Base-by-base conservation (phyloP, 495 filamentous ascomycete species). In the Friedmanniomyces endolithicus region DNA sequence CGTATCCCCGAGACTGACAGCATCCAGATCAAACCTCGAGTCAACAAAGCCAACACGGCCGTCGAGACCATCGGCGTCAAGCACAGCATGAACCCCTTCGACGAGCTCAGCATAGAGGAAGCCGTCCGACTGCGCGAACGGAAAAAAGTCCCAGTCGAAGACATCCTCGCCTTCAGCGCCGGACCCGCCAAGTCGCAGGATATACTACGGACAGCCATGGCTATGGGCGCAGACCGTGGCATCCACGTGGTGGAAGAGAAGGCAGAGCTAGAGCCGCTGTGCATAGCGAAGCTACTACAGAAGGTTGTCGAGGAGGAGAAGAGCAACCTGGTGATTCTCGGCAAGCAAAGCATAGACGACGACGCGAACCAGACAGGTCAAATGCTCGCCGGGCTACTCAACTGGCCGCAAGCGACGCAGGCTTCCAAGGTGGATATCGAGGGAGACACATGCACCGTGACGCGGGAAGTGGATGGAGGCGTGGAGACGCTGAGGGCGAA, bases 71-170 rank as follows among this genome's bases (percentile, higher is more conserved):
- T 78, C 45, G 85, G 85, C 62, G 88, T 97, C 63, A 98, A 97
- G 72, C 92, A 96, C 78, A 85, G 80, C 70, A 87, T 97, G 78
- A 98, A 98, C 79, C 92, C 92, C 48, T 98, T 98, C 75, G 92
- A 98, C 74, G 92, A 97, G 72, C 87, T 98, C 68, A 89, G 87
- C 52, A 79, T 98, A 72, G 92, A 98, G 72, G 92, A 95, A 73
- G 86, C 88, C 59, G 83, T 95, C 54, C 88, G 87, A 17, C 82
- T 97, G 62, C 90, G 92, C 64, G 90, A 95, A 70, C 82, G 84
- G 71, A 70, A 55, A 70, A 70, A 56, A 69, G 69, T 57, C 44
- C 65, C 69, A 61, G 88, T 98, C 61, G 78, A 83, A 40, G 88
- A 94, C 70, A 98, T 98, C 68, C 80, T 92, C 66, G 88, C 86